These are phyloP conservation scores for Gastrodia elata DNA, from an alignment of 106 monocot species.

Conservation along the genomic window DNA sequence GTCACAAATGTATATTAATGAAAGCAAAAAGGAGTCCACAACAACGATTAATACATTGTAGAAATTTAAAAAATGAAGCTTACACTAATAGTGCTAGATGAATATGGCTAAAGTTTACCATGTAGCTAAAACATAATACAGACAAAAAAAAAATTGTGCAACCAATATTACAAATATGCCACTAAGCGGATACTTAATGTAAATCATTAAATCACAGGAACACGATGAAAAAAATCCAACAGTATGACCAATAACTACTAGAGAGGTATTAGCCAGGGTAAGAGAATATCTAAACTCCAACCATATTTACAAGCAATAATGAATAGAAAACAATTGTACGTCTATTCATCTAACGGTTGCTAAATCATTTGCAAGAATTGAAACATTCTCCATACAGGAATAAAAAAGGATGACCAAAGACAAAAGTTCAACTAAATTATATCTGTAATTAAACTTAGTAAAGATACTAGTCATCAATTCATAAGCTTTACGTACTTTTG, in stretches of 20 bases:
- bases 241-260: neutral
- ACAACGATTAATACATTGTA: no score
- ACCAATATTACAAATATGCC: neutral
- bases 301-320: neutral
- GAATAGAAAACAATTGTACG: neutral
- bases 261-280: neutral
- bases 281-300: neutral
- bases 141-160: neutral
- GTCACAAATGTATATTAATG: no score
- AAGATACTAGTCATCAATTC: constrained; percentile 10
- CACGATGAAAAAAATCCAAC: neutral
- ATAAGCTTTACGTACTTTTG: constrained; percentile 12
- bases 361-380: neutral
- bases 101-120: neutral
- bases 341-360: neutral
- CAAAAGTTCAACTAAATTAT: neutral
- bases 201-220: neutral
- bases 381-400: neutral
- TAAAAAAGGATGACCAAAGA: neutral
- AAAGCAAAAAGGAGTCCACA: no score
- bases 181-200: neutral
- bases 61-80: neutral
- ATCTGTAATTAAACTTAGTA: neutral
- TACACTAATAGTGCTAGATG: neutral
- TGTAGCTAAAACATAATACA: no score